Evolutionary conservation across 169 alveolate species (phyloP), one percentile per base, ranked within the genome.

Genomic region (Plasmodium vinckei): DNA sequence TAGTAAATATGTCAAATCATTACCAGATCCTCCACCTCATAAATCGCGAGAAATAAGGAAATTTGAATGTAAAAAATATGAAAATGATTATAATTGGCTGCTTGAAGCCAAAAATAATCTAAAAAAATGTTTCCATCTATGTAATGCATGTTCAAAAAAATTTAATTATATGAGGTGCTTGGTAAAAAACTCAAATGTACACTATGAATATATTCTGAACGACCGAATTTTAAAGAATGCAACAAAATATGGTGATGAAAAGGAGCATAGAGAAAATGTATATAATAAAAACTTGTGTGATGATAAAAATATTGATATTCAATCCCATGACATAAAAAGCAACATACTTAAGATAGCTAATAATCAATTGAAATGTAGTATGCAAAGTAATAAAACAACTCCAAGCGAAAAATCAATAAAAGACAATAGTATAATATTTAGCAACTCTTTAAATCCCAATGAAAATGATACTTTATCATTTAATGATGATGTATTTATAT

Each of bases 11-110:
- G 88, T 75, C 51, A 75, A 75, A 75, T 75, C 88, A 15, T 56
- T 75, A 42, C 88, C 88, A 75, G 88, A 75, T 39, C 88, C 88
- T n/a, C 88, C 88, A 21, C 88, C 88, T 63, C 59, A 54, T 13
- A 75, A 75, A 75, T 61, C 88, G 23, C 63, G 88, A 63, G 88
- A 75, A 47, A 57, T 75, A 75, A 75, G 64, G 67, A 42, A 39
- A 27, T 75, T 75, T 63, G 75, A 75, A 61, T 61, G 88, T 23
- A 75, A 75, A 75, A 75, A 75, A 61, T 57, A 57, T 63, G 73
- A 75, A 63, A 63, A 75, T 61, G 75, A 75, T 42, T 75, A 75
- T 61, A 75, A 57, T 63, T 75, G 88, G 88, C n/a, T 75, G 56
- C 68, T 75, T 33, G 54, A 75, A 61, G 88, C 88, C 19, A 53